phyloP scores from a whole-genome alignment of 2,329 filamentous ascomycete genomes.

The Fusarium chlamydosporum region DNA sequence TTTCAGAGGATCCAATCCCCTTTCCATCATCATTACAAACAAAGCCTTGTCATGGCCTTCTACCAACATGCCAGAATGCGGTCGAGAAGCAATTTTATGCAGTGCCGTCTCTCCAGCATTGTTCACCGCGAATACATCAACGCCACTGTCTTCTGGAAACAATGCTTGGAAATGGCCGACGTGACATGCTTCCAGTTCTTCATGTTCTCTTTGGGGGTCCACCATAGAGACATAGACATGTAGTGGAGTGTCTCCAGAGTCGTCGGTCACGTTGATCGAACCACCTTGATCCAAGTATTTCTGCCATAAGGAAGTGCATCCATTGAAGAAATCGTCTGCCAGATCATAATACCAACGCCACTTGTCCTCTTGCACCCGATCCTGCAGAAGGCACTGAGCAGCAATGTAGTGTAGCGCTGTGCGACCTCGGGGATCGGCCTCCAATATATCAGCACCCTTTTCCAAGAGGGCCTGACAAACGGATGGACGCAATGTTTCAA shows the following conservation, averaged over 20 bases:
- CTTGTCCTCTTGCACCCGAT: neutral
- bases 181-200: conserved; percentile 14
- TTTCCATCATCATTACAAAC: conserved; percentile 36
- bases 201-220: neutral
- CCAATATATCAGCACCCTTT: conserved; percentile 32
- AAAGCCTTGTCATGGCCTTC: conserved; percentile 34
- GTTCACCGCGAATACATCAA: conserved; percentile 37
- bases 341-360: neutral
- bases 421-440: conserved; percentile 28
- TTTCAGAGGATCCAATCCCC: conserved; percentile 42
- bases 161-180: conserved; percentile 28
- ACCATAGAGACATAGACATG: conserved; percentile 23
- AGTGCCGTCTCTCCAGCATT: conserved; percentile 36
- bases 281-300: conserved; percentile 17
- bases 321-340: conserved; percentile 11
- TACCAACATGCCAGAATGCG: accelerated
- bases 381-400: conserved; percentile 15
- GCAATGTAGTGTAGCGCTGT: conserved; percentile 42
- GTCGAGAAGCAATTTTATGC: conserved; percentile 28
- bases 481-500: conserved; percentile 26
- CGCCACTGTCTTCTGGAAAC: conserved; percentile 29
- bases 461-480: conserved; percentile 35
- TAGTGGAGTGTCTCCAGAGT: conserved; percentile 35
- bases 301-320: conserved; percentile 31
- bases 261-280: conserved; percentile 34